Base-by-base conservation (phyloP, 2,329 filamentous ascomycete species). In the Beauveria sp. region DNA sequence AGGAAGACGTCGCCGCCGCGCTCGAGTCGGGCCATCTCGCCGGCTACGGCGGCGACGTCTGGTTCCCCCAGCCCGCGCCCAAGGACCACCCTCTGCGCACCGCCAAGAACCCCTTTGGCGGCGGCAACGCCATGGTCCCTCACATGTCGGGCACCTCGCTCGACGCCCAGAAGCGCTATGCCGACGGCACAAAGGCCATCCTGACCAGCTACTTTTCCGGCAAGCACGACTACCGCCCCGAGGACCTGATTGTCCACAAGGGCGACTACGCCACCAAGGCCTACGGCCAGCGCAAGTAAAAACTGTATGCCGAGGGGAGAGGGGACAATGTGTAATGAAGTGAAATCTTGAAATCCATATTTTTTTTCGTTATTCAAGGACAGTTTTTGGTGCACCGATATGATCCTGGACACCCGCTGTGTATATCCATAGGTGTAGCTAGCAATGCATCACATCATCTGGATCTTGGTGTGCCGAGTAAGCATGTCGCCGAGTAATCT, bases 71-170 rank as follows among this genome's bases (percentile, higher is more conserved):
- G 84, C 95, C 95, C 70, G 95, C 95, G 24, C 93, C 93, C 73
- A 85, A 87, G 78, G 93, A 97, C 74, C 95, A 99, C 84, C 86
- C 87, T 64, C 90, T 99, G 72, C 92, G 95, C 75, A 90, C 88
- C 75, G 93, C 91, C 75, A 88, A 93, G 85, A 95, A 93, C 85
- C 90, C 90, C 74, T 96, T 91, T 83, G 93, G 93, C 69, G 95
- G 93, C 73, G 95, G 95, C 74, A 98, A 98, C 80, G 95, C 93
- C 79, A 99, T 95, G 90, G 93, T 97, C 64, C 91, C 95, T 62
- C 95, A 98, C 87, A 96, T 98, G 91, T 96, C 92, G 14, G 95
- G 95, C 74, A 98, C 93, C 63, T 96, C 93, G n/a, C 88, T 99
- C 73, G 95, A 99, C 74, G 95, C 95, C 63, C 95, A 99, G 84